Evolutionary conservation across 2,329 filamentous ascomycete species (phyloP).

Genomic region (Alternaria ventricosa): DNA sequence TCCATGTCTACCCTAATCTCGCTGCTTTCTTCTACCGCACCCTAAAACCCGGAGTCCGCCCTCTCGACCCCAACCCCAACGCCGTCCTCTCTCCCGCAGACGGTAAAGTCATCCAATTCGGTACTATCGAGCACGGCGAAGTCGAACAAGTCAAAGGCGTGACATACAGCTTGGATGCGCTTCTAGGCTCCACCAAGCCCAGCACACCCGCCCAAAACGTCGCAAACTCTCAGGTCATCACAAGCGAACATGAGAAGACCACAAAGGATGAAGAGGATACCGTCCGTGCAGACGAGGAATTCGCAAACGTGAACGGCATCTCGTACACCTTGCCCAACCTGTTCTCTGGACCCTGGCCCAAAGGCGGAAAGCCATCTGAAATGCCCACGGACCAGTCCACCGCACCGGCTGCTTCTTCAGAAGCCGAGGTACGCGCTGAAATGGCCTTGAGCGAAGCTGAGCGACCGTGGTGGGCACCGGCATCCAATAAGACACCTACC

Average conservation of each 20-base stretch:
- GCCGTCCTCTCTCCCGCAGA: constrained; percentile 88
- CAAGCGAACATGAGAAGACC: constrained; percentile 40
- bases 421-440: constrained; percentile 83
- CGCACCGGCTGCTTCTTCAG: constrained; percentile 70
- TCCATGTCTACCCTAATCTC: constrained; percentile 89
- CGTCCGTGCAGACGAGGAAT: constrained; percentile 85
- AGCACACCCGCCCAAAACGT: constrained; percentile 53
- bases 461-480: constrained; percentile 60
- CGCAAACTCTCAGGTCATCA: constrained; percentile 26
- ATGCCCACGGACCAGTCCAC: constrained; percentile 76
- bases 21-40: constrained; percentile 97
- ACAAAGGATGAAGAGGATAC: constrained; percentile 63
- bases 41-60: constrained; percentile 85
- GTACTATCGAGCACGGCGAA: constrained; percentile 87
- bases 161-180: constrained; percentile 93
- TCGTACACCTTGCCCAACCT: constrained; percentile 90
- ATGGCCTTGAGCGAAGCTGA: constrained; percentile 71
- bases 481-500: constrained; percentile 57
- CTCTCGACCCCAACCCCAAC: constrained; percentile 80
- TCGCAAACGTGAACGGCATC: constrained; percentile 92
- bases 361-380: constrained; percentile 55
- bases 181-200: constrained; percentile 67
- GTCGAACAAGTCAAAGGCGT: constrained; percentile 99
- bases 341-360: constrained; percentile 70
- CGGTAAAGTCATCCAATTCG: constrained; percentile 89